phyloP scores from a whole-genome alignment of 495 filamentous ascomycete species.

The Astrocystis sublimbata region DNA sequence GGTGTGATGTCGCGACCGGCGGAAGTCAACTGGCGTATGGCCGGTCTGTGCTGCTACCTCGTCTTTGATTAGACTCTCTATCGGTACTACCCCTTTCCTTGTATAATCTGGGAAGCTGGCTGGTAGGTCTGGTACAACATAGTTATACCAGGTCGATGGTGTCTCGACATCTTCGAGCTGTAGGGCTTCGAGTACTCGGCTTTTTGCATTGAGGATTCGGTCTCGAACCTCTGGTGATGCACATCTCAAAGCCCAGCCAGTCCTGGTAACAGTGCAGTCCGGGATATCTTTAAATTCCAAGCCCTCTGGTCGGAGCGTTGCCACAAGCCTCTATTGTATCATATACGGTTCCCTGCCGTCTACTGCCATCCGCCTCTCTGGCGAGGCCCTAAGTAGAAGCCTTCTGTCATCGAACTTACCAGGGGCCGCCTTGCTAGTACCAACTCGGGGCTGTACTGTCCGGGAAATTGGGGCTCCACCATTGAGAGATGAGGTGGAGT shows the following conservation, averaged over 20 bases:
- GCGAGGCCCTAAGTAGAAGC: not conserved
- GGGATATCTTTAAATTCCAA: not conserved
- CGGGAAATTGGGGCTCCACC: not conserved
- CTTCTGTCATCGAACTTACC: not conserved
- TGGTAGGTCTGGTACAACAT: not conserved
- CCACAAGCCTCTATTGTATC: not conserved
- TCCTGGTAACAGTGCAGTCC: not conserved
- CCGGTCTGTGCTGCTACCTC: not conserved
- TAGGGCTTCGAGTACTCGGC: not conserved
- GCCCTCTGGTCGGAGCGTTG: not conserved
- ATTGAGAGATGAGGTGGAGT: not conserved
- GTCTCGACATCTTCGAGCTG: not conserved
- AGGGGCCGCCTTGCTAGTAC: not conserved
- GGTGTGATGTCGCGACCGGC: not conserved
- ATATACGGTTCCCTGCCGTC: not conserved
- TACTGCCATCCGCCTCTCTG: not conserved
- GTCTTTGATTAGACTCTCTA: not conserved
- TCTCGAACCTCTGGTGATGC: not conserved
- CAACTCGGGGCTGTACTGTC: not conserved
- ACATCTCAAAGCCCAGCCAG: not conserved
- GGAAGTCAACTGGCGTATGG: not conserved
- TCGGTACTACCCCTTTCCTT: not conserved
- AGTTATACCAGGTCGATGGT: not conserved
- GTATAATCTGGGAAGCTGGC: not conserved
- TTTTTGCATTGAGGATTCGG: not conserved